Conservation (phyloP, 495 filamentous ascomycete genomes). For the Hamigera avellanea region DNA sequence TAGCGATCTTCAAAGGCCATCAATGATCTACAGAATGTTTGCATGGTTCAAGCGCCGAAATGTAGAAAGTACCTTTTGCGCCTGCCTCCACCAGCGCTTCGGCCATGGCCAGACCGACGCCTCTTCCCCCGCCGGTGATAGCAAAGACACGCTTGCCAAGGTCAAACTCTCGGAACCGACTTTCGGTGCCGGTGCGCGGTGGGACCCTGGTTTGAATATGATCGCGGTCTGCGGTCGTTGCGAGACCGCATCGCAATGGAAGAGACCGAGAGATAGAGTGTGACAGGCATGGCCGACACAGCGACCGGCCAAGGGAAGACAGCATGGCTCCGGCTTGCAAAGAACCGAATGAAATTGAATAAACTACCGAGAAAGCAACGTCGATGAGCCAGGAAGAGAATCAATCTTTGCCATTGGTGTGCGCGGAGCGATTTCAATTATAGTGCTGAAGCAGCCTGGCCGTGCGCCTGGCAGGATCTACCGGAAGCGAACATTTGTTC, state of each 20-base stretch:
- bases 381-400: too few species aligned
- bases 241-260: conserved; percentile 2
- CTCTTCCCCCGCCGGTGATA: conserved; percentile 51
- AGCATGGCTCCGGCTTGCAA: not conserved
- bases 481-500: too few species aligned
- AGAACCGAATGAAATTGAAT: too few species aligned
- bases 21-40: not conserved
- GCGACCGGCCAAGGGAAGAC: not conserved
- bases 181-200: conserved; percentile 10
- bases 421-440: too few species aligned
- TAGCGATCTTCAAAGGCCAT: not conserved
- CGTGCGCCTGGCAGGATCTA: too few species aligned
- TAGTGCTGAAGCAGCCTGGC: too few species aligned
- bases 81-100: conserved; percentile 63
- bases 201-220: conserved; percentile 27
- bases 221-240: conserved; percentile 10
- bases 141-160: conserved; percentile 45
- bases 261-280: conserved; percentile 1
- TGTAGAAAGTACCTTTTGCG: conserved; percentile 38
- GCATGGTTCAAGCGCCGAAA: not conserved
- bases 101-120: conserved; percentile 53
- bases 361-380: too few species aligned
- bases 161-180: conserved; percentile 39
- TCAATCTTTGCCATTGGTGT: too few species aligned
- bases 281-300: conserved; percentile 4